Evolutionary conservation across 306 rosid species (phyloP).

Genomic region (Lagenaria siceraria): DNA sequence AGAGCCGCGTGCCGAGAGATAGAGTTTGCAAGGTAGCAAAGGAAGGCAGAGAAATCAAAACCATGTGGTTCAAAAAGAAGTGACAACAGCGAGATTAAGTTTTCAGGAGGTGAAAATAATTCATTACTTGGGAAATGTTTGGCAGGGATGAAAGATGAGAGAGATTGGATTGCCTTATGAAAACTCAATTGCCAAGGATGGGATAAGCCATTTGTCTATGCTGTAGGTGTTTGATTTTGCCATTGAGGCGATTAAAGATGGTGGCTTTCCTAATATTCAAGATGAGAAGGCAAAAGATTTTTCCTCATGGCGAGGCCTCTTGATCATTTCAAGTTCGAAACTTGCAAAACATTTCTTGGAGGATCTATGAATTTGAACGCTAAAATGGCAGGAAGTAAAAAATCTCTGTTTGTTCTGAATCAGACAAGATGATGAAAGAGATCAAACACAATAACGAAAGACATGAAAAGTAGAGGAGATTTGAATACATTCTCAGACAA

Average conservation of each 20-base stretch:
- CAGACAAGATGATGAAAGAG: constrained; percentile 65
- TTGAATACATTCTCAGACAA: constrained; percentile 72
- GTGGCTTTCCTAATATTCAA: constrained; percentile 31
- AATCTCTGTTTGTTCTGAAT: constrained; percentile 21
- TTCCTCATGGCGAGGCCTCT: constrained; percentile 44
- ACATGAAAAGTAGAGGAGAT: constrained; percentile 65
- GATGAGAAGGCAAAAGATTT: constrained; percentile 21
- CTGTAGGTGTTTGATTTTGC: constrained; percentile 75
- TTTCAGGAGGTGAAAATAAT: constrained; percentile 18
- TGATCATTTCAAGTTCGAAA: constrained; percentile 51
- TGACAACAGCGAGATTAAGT: constrained; percentile 16
- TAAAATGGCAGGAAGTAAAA: constrained; percentile 40
- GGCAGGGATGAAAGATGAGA: constrained; percentile 15
- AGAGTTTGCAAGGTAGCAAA: constrained; percentile 62
- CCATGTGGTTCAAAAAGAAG: not conserved
- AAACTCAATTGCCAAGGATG: constrained; percentile 15
- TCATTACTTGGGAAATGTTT: constrained; percentile 23
- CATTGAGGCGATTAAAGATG: constrained; percentile 39
- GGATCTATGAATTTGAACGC: constrained; percentile 45
- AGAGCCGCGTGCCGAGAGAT: constrained; percentile 59
- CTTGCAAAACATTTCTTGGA: constrained; percentile 57
- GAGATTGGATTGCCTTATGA: constrained; percentile 22
- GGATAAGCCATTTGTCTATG: constrained; percentile 31
- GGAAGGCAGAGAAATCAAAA: constrained; percentile 84
- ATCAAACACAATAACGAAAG: not conserved